Conservation (phyloP, 2,329 filamentous ascomycete species). For the Aspergillus alliaceus region DNA sequence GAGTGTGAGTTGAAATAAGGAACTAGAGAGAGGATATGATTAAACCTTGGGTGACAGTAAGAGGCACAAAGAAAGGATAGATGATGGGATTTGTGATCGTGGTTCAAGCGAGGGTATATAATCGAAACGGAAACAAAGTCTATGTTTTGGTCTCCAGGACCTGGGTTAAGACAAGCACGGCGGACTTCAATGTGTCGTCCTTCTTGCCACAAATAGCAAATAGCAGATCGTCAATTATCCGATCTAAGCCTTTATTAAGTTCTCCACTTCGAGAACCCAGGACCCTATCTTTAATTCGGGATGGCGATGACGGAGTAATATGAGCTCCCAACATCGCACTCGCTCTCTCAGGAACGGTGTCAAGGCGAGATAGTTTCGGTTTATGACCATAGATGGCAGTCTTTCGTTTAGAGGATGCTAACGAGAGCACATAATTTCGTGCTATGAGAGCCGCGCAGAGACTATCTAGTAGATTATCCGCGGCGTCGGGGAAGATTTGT, state of each 20-base stretch:
- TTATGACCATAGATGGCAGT: conserved; percentile 19
- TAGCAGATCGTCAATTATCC: conserved; percentile 37
- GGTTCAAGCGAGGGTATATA: conserved; percentile 1
- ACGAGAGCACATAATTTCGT: conserved; percentile 36
- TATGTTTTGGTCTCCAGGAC: conserved; percentile 36
- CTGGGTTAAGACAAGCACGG: conserved; percentile 38
- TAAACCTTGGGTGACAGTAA: background rate
- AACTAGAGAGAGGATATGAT: conserved; percentile 1
- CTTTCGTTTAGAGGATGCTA: conserved; percentile 27
- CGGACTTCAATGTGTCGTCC: conserved; percentile 37
- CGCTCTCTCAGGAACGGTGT: conserved; percentile 35
- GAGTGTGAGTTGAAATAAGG: background rate
- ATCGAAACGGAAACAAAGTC: background rate
- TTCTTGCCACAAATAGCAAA: conserved; percentile 36
- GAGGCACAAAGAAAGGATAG: conserved; percentile 1
- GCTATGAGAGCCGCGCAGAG: conserved; percentile 40
- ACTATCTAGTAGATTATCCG: conserved; percentile 35
- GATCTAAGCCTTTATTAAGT: conserved; percentile 32
- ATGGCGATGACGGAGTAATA: conserved; percentile 25
- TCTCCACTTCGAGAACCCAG: conserved; percentile 31
- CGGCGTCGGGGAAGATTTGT: conserved; percentile 35
- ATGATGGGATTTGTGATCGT: conserved; percentile 1
- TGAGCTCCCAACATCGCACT: conserved; percentile 34
- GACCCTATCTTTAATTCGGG: conserved; percentile 29
- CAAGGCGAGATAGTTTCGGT: conserved; percentile 24